Percentiles rank a stretch among this genome's conserved stretches.
Conservation (phyloP, 164 flowering plant genomes). For the Sextonia rubra region DNA sequence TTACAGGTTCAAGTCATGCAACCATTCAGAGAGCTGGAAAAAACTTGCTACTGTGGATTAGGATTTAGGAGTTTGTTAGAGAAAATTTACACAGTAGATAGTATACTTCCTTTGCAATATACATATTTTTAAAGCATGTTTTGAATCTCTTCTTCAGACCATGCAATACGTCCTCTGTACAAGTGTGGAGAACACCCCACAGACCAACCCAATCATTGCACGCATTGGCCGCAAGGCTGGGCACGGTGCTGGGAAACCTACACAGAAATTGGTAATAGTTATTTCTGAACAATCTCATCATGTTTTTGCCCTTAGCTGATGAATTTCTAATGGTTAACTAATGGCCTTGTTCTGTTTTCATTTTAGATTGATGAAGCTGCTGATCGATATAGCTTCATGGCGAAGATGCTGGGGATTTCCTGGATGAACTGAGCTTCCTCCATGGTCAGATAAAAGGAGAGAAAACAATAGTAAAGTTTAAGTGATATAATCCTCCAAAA, state of each 20-base stretch:
- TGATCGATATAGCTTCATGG: slow-evolving; percentile 77
- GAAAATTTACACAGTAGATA: too few relatives aligned
- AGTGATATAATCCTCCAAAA: not conserved
- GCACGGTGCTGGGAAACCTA: slow-evolving; percentile 97
- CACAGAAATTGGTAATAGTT: slow-evolving; percentile 64
- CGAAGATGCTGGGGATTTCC: slow-evolving; percentile 50
- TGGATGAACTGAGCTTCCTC: slow-evolving; percentile 45
- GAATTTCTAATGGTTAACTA: not conserved
- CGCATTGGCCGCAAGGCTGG: slow-evolving; percentile 92
- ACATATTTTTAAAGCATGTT: too few relatives aligned
- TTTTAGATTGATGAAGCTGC: slow-evolving; percentile 82
- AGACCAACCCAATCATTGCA: slow-evolving; percentile 84
- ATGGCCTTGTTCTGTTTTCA: not conserved
- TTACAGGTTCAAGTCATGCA: too few relatives aligned
- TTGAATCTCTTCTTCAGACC: slow-evolving; percentile 40
- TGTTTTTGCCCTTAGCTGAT: too few relatives aligned
- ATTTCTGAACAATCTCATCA: not conserved
- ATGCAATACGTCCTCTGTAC: slow-evolving; percentile 79
- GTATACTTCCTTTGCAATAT: too few relatives aligned
- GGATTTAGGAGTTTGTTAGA: too few relatives aligned
- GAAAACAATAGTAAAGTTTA: not conserved
- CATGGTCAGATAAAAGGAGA: not conserved
- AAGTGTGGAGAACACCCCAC: slow-evolving; percentile 87
- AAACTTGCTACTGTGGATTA: too few relatives aligned
- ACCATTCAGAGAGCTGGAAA: too few relatives aligned